phyloP scores from a whole-genome alignment of 2,329 filamentous ascomycete species.

The Niveomyces coronatus region DNA sequence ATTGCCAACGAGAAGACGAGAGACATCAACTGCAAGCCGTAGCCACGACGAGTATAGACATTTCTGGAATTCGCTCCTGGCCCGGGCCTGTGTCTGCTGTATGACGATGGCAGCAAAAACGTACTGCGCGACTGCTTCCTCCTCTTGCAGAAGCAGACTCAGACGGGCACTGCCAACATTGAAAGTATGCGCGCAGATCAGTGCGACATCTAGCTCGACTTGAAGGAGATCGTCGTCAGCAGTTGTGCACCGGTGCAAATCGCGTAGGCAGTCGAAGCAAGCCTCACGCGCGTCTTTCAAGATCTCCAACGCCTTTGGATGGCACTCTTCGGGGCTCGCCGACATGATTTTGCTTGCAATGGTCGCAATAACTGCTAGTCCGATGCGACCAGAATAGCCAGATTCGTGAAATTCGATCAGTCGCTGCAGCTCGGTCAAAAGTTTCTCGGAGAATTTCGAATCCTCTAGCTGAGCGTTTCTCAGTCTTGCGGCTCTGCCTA shows the following conservation, averaged over 20 bases:
- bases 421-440: not conserved
- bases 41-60: not conserved
- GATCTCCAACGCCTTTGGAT: rapidly evolving
- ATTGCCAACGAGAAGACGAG: not conserved
- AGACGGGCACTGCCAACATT: not conserved
- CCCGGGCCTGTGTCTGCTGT: not conserved
- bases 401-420: not conserved
- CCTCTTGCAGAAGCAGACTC: not conserved
- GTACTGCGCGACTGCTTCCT: not conserved
- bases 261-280: not conserved
- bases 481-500: too few relatives aligned
- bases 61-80: not conserved
- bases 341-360: not conserved
- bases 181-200: not conserved
- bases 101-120: not conserved
- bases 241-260: not conserved
- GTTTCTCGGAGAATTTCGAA: rapidly evolving
- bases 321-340: not conserved
- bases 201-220: not conserved
- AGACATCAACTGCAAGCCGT: not conserved
- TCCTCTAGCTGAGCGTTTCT: not conserved
- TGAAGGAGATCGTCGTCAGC: not conserved
- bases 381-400: not conserved
- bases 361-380: not conserved
- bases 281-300: not conserved